phyloP scores from a whole-genome alignment of 2,329 filamentous ascomycete species.

The Xylaria sp. region DNA sequence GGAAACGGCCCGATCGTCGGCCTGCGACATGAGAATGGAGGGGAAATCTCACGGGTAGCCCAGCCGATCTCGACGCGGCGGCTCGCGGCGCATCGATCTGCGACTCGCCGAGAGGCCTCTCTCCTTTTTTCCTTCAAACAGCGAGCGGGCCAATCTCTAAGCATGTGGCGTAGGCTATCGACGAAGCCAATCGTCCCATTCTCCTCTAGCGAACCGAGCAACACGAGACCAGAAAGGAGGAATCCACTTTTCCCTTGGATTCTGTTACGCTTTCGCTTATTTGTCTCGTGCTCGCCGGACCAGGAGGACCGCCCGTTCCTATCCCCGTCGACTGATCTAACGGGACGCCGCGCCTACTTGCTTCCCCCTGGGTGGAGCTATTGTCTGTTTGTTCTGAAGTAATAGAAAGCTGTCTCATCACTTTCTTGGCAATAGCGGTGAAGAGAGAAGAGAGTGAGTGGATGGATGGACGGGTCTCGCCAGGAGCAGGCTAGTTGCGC shows the following conservation, averaged over 20 bases:
- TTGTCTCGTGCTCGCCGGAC: constrained; percentile 11
- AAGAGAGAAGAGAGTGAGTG: not conserved
- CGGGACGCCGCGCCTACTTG: constrained; percentile 27
- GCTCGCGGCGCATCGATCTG: constrained; percentile 10
- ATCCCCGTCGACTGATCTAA: constrained; percentile 31
- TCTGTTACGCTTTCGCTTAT: constrained; percentile 3
- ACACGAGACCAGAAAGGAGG: not conserved
- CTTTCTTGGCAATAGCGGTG: constrained; percentile 10
- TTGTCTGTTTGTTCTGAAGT: constrained; percentile 30
- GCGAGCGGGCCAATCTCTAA: constrained; percentile 5
- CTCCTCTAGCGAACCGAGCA: not conserved
- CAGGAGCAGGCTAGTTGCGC: not conserved
- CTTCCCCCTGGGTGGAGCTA: constrained; percentile 26
- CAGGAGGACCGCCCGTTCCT: not conserved
- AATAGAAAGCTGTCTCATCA: not conserved
- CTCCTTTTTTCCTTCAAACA: not conserved
- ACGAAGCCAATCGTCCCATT: constrained; percentile 14
- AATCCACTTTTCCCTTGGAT: constrained; percentile 12
- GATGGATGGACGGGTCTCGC: not conserved
- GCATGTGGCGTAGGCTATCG: constrained; percentile 31
- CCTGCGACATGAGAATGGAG: constrained; percentile 1
- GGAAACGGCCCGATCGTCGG: constrained; percentile 12
- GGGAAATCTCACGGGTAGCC: constrained; percentile 14
- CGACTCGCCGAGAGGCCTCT: constrained; percentile 21
- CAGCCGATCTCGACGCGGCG: constrained; percentile 20